Conservation (phyloP, 768 basidiomycete species). For the Krasilnikovozyma curviuscula region DNA sequence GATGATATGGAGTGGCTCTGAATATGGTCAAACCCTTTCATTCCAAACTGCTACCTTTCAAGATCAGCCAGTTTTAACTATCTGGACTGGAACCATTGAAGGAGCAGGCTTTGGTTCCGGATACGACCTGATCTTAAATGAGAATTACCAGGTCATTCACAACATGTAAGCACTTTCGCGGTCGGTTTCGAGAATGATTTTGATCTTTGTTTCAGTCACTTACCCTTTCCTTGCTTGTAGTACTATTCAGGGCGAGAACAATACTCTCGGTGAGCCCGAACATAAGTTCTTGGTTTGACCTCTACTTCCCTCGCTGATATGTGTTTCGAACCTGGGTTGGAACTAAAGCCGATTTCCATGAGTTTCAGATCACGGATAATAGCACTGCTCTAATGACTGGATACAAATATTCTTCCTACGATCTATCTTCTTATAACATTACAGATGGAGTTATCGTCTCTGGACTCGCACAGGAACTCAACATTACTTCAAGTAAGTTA, state of each 20-base stretch:
- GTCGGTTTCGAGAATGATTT: no score
- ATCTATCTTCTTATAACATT: slow-evolving; percentile 12
- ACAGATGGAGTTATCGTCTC: slow-evolving; percentile 14
- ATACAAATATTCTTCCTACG: slow-evolving; percentile 12
- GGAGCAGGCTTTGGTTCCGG: background rate
- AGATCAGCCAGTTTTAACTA: background rate
- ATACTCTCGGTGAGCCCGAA: background rate
- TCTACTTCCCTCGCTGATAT: background rate
- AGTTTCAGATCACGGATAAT: slow-evolving; percentile 18
- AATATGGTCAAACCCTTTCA: background rate
- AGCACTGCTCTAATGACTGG: slow-evolving; percentile 16
- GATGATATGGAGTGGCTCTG: background rate
- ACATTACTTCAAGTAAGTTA: slow-evolving; percentile 15
- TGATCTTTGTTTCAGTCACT: background rate
- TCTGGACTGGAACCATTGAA: background rate
- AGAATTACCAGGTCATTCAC: slow-evolving; percentile 6
- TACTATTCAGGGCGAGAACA: background rate
- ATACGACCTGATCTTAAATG: slow-evolving; percentile 10
- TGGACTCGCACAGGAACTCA: slow-evolving; percentile 17
- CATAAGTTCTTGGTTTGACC: background rate
- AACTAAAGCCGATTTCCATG: background rate
- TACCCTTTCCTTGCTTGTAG: background rate
- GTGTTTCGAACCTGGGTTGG: background rate
- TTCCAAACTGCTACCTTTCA: background rate
- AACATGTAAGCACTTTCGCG: no score